Conservation (phyloP, 805 yeast species). For the Brettanomyces custersianus region DNA sequence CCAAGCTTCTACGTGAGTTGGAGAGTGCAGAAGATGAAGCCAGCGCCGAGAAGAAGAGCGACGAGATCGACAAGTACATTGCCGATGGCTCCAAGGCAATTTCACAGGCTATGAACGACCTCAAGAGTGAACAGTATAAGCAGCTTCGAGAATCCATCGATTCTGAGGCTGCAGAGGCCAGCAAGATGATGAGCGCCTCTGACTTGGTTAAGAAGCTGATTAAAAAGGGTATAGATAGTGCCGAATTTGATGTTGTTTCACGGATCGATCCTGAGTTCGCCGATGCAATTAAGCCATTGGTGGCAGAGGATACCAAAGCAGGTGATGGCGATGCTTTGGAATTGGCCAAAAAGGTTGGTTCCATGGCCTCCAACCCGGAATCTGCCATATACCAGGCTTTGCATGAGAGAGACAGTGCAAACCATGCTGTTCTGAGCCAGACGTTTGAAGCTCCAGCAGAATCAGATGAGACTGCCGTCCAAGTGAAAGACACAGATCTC, state of each 20-base stretch:
- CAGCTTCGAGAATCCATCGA: conserved; percentile 10
- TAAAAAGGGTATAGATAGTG: conserved; percentile 17
- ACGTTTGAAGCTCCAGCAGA: conserved; percentile 4
- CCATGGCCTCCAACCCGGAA: conserved; percentile 11
- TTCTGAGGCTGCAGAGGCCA: conserved; percentile 14
- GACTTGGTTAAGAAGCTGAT: conserved; percentile 17
- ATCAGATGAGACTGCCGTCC: not conserved
- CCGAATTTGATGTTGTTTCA: conserved; percentile 14
- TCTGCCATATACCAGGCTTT: conserved; percentile 16
- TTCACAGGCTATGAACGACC: conserved; percentile 16
- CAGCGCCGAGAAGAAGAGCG: conserved; percentile 11
- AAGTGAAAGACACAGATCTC: conserved; percentile 6
- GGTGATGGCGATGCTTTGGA: conserved; percentile 11
- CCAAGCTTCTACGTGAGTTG: conserved; percentile 11
- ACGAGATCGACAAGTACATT: conserved; percentile 13
- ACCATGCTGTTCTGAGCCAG: conserved; percentile 13
- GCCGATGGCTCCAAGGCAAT: conserved; percentile 12
- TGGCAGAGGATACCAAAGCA: conserved; percentile 3
- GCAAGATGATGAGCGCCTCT: conserved; percentile 13
- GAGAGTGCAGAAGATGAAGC: conserved; percentile 18
- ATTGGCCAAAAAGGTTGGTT: conserved; percentile 12
- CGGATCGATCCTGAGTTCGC: conserved; percentile 19
- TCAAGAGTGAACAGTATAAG: conserved; percentile 9
- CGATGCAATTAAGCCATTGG: conserved; percentile 6
- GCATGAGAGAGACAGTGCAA: conserved; percentile 15